These are phyloP conservation scores for Brassica napus DNA, from an alignment of 345 rosid genomes.

Conservation along the genomic window DNA sequence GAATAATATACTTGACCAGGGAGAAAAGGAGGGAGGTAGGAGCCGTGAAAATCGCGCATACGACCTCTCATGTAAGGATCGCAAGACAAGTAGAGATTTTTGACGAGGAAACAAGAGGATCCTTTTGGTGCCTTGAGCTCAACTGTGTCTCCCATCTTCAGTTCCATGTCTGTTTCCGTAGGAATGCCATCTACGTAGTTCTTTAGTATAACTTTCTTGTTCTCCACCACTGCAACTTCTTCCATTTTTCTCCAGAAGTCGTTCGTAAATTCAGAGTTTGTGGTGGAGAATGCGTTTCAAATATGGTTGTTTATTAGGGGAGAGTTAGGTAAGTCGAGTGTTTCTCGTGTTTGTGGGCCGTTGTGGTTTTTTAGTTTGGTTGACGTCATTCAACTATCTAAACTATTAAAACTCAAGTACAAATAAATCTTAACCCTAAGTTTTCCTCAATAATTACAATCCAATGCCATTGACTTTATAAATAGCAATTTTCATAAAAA, in stretches of 20 bases:
- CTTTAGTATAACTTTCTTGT: constrained; percentile 46
- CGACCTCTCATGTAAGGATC: constrained; percentile 60
- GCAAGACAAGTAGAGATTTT: constrained; percentile 55
- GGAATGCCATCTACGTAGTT: constrained; percentile 40
- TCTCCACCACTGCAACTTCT: constrained; percentile 27
- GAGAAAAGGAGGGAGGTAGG: constrained; percentile 42
- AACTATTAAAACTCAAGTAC: too few relatives aligned
- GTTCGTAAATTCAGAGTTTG: background rate
- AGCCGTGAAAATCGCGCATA: constrained; percentile 39
- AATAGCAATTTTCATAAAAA: too few relatives aligned
- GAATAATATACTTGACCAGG: constrained; percentile 43
- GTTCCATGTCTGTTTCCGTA: constrained; percentile 43
- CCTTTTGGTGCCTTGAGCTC: constrained; percentile 40
- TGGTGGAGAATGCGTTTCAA: background rate
- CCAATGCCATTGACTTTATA: too few relatives aligned
- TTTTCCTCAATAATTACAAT: too few relatives aligned
- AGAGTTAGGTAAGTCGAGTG: constrained; percentile 38
- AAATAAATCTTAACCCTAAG: too few relatives aligned
- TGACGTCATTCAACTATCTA: background rate
- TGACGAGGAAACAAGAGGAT: constrained; percentile 40
- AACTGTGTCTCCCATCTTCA: constrained; percentile 25
- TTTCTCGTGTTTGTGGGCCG: too few relatives aligned
- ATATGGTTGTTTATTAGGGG: background rate
- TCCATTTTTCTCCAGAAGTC: background rate
- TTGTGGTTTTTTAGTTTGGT: background rate